Base-by-base conservation (phyloP, 192 early-diverging fungal species). In the Hyaloraphidium curvatum region DNA sequence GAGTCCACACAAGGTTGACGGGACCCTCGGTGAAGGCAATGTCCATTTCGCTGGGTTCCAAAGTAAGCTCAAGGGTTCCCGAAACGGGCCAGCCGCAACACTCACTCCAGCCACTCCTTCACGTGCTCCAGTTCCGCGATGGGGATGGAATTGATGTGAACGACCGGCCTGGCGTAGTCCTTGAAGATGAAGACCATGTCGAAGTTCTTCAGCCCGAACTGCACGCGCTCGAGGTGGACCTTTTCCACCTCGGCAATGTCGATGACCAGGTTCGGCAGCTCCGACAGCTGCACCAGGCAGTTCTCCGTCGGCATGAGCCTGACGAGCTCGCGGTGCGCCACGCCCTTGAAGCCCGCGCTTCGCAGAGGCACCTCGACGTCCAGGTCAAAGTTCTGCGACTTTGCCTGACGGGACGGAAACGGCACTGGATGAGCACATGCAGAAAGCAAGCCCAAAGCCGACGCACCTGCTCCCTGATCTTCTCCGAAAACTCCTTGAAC, bases 111-210 rank as follows among this genome's bases (percentile, higher is more conserved):
- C 90, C 91, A 95, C 55, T 93, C 89, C 67, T 95, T 93, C 52
- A 93, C 80, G 56, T 86, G 79, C 58, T 95, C 91, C 28, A 98
- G 69, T 59, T 90, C 80, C 41, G 75, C 77, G 68, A 86, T 84
- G 7, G 87, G 87, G 52, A 98, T 89, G 0, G 87, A 89, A 62
- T 92, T 98, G 66, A 98, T 84, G 53, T 98, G 91, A n/a, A 89
- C 79, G 0, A 85, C 83, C 0, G 87, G 62, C 50, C 84, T 71
- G 33, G 73, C 73, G 62, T 82, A 92, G 66, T 98, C 94, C 64
- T 91, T 91, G 73, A 87, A 92, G 2, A 95, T 78, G 71, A 95
- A 87, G 5, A 98, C 94, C 72, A 95, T 74, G 76, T 98, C 94
- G 75, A 98, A 98, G 68, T 92, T 93, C 73, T 90, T 89, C 29